These are phyloP conservation scores for Capronia americana DNA, from an alignment of 2,329 filamentous ascomycete species.

Conservation along the genomic window DNA sequence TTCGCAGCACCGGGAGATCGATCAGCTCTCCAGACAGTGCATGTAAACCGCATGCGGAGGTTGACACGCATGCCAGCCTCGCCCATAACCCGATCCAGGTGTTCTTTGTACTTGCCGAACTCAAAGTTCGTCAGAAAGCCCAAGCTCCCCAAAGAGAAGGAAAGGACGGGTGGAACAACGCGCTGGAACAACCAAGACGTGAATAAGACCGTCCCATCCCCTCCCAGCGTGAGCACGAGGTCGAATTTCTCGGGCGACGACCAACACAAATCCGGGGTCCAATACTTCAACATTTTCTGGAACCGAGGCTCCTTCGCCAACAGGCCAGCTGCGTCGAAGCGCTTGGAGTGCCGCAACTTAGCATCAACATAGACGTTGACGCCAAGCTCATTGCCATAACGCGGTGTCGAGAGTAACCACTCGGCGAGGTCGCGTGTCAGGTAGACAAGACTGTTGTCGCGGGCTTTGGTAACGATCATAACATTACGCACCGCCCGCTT, in stretches of 20 bases:
- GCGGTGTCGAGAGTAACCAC: conserved; percentile 86
- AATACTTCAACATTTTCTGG: conserved; percentile 86
- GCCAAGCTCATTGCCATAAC: conserved; percentile 87
- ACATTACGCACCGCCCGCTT: conserved; percentile 89
- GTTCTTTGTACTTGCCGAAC: conserved; percentile 84
- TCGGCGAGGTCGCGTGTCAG: conserved; percentile 85
- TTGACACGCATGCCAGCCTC: conserved; percentile 96
- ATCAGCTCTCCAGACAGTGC: conserved; percentile 85
- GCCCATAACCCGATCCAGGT: conserved; percentile 89
- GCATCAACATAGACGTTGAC: conserved; percentile 98
- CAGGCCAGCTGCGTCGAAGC: conserved; percentile 79
- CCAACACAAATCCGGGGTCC: conserved; percentile 96
- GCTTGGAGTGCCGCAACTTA: conserved; percentile 85
- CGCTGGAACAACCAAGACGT: conserved; percentile 97
- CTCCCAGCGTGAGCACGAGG: conserved; percentile 88
- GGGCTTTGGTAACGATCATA: conserved; percentile 98
- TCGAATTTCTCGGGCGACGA: conserved; percentile 93
- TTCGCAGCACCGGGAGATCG: conserved; percentile 52
- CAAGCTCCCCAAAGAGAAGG: conserved; percentile 87
- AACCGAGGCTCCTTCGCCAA: conserved; percentile 77
- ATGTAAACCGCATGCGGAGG: conserved; percentile 97
- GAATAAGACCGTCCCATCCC: conserved; percentile 96
- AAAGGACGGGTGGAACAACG: conserved; percentile 90
- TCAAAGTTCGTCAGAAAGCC: conserved; percentile 98
- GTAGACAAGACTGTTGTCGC: conserved; percentile 90